These are phyloP conservation scores for Stenocarpella maydis DNA, from an alignment of 2,329 filamentous ascomycete genomes.

Conservation along the genomic window DNA sequence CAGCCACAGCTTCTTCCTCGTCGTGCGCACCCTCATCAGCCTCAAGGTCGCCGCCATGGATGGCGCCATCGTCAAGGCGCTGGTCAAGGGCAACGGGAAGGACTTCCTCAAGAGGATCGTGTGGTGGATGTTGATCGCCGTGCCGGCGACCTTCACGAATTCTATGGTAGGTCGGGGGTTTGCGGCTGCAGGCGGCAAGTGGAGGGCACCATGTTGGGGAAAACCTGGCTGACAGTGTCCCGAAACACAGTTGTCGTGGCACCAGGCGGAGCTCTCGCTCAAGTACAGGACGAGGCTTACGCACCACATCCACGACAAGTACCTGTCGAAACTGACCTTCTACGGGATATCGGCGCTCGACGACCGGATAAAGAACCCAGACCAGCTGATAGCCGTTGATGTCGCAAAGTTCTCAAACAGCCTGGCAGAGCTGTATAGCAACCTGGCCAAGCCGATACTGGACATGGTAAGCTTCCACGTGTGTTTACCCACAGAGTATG, in stretches of 20 bases:
- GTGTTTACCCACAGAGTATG: accelerated
- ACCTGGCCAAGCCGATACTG: slow-evolving; percentile 90
- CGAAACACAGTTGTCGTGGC: slow-evolving; percentile 79
- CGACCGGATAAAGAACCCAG: slow-evolving; percentile 97
- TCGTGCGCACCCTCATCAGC: slow-evolving; percentile 90
- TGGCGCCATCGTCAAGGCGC: slow-evolving; percentile 87
- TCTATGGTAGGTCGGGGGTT: slow-evolving; percentile 78
- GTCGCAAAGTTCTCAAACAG: slow-evolving; percentile 97
- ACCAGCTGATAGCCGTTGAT: slow-evolving; percentile 96
- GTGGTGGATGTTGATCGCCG: slow-evolving; percentile 98
- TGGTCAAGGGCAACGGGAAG: slow-evolving; percentile 89
- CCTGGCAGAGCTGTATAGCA: slow-evolving; percentile 93
- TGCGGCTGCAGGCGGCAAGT: too few species aligned
- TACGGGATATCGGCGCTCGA: slow-evolving; percentile 95
- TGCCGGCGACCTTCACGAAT: slow-evolving; percentile 97
- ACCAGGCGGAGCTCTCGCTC: slow-evolving; percentile 92
- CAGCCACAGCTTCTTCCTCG: slow-evolving; percentile 92
- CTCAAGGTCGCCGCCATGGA: slow-evolving; percentile 97
- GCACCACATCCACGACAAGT: slow-evolving; percentile 94
- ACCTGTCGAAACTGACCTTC: slow-evolving; percentile 96
- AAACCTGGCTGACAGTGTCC: background rate
- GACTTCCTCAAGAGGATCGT: slow-evolving; percentile 89
- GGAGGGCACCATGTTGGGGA: too few species aligned
- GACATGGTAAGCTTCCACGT: slow-evolving; percentile 74
- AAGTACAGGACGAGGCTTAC: slow-evolving; percentile 93